A percentile compares a stretch with the other conserved stretches of the same genome.
Conservation (phyloP, 345 rosid species). For the Toxicodendron radicans region DNA sequence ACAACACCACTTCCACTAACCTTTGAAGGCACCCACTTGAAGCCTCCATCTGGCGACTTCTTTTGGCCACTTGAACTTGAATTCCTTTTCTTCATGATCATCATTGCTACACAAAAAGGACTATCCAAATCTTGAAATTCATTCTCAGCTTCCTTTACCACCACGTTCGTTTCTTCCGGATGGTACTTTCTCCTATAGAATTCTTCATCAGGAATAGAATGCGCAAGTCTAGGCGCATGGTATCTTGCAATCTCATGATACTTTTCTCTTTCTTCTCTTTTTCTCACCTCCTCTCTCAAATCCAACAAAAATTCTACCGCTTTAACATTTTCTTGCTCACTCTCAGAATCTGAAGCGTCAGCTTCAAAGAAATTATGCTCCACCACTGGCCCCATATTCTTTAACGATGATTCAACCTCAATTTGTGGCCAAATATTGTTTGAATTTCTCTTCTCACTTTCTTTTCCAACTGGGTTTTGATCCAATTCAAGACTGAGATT, state of each 20-base stretch:
- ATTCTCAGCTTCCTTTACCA: neutral
- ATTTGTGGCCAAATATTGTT: neutral
- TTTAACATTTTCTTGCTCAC: neutral
- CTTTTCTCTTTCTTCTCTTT: neutral
- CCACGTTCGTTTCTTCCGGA: neutral
- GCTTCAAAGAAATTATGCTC: neutral
- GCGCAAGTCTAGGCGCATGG: constrained; percentile 19
- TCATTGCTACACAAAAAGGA: constrained; percentile 32
- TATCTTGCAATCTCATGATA: constrained; percentile 11
- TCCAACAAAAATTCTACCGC: neutral
- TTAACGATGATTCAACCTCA: neutral
- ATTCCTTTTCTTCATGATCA: constrained; percentile 30
- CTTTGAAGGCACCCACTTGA: constrained; percentile 26
- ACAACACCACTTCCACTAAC: neutral
- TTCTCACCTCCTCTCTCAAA: neutral
- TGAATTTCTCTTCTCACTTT: neutral
- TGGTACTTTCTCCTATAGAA: neutral
- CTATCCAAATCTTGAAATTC: constrained; percentile 18
- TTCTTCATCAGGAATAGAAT: neutral
- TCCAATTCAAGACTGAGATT: neutral
- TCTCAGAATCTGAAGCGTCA: neutral
- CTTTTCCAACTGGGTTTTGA: constrained; percentile 3
- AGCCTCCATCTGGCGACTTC: neutral
- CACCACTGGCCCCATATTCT: neutral
- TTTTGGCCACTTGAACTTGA: neutral